Evolutionary conservation across 2,329 filamentous ascomycete species (phyloP).

Genomic region (Huntiella savannae): DNA sequence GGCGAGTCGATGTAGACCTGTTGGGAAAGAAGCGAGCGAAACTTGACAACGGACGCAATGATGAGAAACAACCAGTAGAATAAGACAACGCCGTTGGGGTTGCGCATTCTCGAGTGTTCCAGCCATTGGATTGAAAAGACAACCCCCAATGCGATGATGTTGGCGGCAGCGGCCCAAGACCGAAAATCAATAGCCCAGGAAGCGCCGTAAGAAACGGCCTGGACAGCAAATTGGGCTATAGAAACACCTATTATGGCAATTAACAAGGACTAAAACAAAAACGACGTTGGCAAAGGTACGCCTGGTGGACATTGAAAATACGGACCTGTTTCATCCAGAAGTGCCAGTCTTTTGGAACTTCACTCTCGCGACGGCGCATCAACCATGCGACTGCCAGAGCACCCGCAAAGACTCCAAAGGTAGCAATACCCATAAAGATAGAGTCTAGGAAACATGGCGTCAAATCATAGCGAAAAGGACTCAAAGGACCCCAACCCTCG

Average conservation of each 20-base stretch:
- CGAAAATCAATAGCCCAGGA: constrained; percentile 68
- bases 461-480: constrained; percentile 73
- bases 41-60: constrained; percentile 60
- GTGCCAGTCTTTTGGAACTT: constrained; percentile 67
- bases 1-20: constrained; percentile 46
- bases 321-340: constrained; percentile 83
- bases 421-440: constrained; percentile 60
- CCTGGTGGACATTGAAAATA: neutral
- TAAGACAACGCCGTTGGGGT: constrained; percentile 71
- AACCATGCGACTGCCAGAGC: constrained; percentile 64
- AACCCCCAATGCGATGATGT: constrained; percentile 51
- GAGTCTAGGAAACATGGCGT: constrained; percentile 95
- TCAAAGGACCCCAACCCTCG: constrained; percentile 92
- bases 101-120: constrained; percentile 65
- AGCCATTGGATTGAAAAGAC: constrained; percentile 69
- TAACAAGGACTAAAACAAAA: constrained; percentile 32
- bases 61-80: constrained; percentile 85
- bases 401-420: constrained; percentile 62
- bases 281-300: neutral
- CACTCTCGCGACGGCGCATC: constrained; percentile 44
- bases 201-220: constrained; percentile 48
- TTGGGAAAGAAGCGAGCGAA: constrained; percentile 69
- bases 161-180: constrained; percentile 61
- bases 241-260: constrained; percentile 48
- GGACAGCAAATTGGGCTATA: constrained; percentile 53